Evolutionary conservation across 805 yeast genomes (phyloP).

Genomic region (Saturnispora diversa): DNA sequence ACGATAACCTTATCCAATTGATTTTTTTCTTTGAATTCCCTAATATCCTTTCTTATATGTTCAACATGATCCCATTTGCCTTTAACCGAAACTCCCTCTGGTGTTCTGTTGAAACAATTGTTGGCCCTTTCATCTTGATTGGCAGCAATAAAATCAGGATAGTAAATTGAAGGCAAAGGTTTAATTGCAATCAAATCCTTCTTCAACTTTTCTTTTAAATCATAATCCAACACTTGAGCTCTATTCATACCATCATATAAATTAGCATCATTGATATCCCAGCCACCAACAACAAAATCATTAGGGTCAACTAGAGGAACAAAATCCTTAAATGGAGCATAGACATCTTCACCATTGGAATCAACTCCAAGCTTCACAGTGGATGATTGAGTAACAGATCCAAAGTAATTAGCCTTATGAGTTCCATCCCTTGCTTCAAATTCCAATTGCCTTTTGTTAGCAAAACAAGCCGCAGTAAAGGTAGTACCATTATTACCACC

Average conservation of each 20-base stretch:
- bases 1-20: constrained; percentile 79
- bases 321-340: constrained; percentile 84
- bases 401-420: constrained; percentile 69
- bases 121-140: constrained; percentile 91
- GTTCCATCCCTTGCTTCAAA: constrained; percentile 80
- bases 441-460: constrained; percentile 69
- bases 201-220: constrained; percentile 68
- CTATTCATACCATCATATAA: constrained; percentile 75
- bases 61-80: constrained; percentile 89
- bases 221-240: constrained; percentile 79
- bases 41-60: constrained; percentile 75
- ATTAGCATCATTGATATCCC: constrained; percentile 80
- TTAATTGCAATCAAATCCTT: constrained; percentile 50
- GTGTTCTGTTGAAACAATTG: constrained; percentile 60
- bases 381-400: constrained; percentile 90
- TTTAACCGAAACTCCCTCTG: constrained; percentile 40
- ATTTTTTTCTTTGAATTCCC: constrained; percentile 64
- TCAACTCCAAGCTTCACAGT: constrained; percentile 88
- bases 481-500: constrained; percentile 98
- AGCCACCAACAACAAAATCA: constrained; percentile 84
- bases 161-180: constrained; percentile 82
- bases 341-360: constrained; percentile 71
- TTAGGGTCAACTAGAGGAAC: constrained; percentile 87
- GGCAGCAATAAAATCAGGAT: constrained; percentile 94
- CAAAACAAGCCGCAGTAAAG: constrained; percentile 72